Base-by-base conservation (phyloP, 1,284 basidiomycete species). In the Rhodotorula mucilaginosa region DNA sequence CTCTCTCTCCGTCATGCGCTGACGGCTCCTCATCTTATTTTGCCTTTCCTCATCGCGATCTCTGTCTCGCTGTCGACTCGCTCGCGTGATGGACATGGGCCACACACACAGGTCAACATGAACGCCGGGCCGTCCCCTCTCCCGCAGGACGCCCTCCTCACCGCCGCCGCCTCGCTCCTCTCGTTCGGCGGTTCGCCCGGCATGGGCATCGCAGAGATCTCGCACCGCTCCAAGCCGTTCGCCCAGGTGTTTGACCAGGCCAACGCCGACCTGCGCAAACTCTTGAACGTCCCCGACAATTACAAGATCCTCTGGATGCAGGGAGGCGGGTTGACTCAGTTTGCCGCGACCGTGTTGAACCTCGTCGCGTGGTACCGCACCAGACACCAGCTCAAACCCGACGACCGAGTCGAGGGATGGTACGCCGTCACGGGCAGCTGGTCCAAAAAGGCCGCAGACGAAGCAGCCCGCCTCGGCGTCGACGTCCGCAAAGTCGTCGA, bases 151-250 rank as follows among this genome's bases (percentile, higher is more conserved):
- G 92, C 97, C 19, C 87, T 97, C 46, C 63, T 84, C 79, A 88
- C 93, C 78, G 91, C 93, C 3, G 84, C 88, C 46, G 85, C 87
- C 73, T 90, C 88, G 18, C 85, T 97, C 23, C 83, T 97, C 79
- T 90, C 97, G 83, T 97, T 94, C 82, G 84, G 88, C 69, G 86
- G 86, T 61, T 94, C 91, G 5, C 70, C 69, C 10, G 95, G 94
- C 49, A 94, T 97, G 77, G 94, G 94, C 62, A 88, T 97, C 79
- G 91, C 92, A 64, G 94, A 97, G 82, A 88, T 97, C 79, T 94
- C 91, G 2, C 94, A 97, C 81, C 90, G 94, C 74, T 93, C 92
- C 57, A 88, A 90, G 78, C 90, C 93, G 77, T 97, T 97, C 82
- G 86, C 86, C 69, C 83, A 85, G 23, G 90, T 90, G 81, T 82